A percentile compares a stretch with the other conserved stretches of the same genome.
These are phyloP conservation scores for Calonectria honghensis DNA, from an alignment of 2,329 filamentous ascomycete species.

Conservation along the genomic window DNA sequence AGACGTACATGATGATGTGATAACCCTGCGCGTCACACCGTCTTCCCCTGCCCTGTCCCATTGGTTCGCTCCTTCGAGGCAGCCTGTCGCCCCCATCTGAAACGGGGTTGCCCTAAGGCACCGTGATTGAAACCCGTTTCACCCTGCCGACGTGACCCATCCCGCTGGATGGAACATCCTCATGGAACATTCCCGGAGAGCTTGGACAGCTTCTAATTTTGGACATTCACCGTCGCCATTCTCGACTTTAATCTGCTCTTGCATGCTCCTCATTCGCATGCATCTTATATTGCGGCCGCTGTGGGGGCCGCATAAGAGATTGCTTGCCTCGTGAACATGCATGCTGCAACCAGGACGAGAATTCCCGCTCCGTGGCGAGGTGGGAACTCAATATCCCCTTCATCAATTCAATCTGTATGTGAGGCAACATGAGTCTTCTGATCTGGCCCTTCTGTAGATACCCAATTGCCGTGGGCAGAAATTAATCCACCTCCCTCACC, in stretches of 20 bases:
- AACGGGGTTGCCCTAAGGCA: slow-evolving; percentile 48
- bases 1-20: slow-evolving; percentile 57
- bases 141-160: slow-evolving; percentile 48
- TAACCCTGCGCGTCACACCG: slow-evolving; percentile 55
- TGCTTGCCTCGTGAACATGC: slow-evolving; percentile 39
- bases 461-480: slow-evolving; percentile 35
- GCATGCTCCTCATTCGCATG: slow-evolving; percentile 35
- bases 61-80: slow-evolving; percentile 48
- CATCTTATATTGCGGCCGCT: slow-evolving; percentile 41
- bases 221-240: slow-evolving; percentile 35
- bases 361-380: slow-evolving; percentile 24
- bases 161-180: slow-evolving; percentile 50
- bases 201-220: slow-evolving; percentile 53
- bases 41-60: slow-evolving; percentile 43
- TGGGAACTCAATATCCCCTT: slow-evolving; percentile 40
- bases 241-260: slow-evolving; percentile 31
- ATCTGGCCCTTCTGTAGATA: not conserved
- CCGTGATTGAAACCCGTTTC: slow-evolving; percentile 54
- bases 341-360: slow-evolving; percentile 39
- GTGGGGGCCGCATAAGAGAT: slow-evolving; percentile 32
- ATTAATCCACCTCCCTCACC: slow-evolving; percentile 65
- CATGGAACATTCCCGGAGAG: slow-evolving; percentile 45
- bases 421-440: slow-evolving; percentile 34
- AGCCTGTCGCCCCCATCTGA: slow-evolving; percentile 53
- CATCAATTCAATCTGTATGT: slow-evolving; percentile 37